These are phyloP conservation scores for Tolypocladium amazonense DNA, from an alignment of 2,329 filamentous ascomycete species.

Conservation along the genomic window DNA sequence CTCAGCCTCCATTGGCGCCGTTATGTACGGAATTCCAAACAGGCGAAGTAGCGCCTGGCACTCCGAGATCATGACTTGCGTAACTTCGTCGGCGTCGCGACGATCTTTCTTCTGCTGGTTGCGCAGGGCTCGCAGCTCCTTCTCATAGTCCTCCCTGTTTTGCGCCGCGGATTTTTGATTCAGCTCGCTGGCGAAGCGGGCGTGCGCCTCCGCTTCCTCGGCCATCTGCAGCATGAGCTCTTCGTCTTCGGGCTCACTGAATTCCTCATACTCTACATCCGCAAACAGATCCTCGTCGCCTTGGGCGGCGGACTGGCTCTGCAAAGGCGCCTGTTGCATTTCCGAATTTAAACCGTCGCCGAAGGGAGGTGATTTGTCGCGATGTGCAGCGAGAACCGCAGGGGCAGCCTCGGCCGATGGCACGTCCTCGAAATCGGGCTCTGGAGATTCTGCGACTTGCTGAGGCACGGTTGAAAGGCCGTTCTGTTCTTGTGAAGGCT, in stretches of 20 bases:
- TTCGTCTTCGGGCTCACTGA: slow-evolving; percentile 85
- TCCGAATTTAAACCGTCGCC: slow-evolving; percentile 4
- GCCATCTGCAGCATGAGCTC: slow-evolving; percentile 80
- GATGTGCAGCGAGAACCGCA: not conserved
- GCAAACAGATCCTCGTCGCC: slow-evolving; percentile 32
- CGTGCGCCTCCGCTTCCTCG: slow-evolving; percentile 86
- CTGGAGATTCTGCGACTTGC: slow-evolving; percentile 20
- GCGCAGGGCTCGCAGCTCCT: slow-evolving; percentile 75
- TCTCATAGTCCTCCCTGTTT: slow-evolving; percentile 71
- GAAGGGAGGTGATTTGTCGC: slow-evolving; percentile 2
- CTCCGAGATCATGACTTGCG: slow-evolving; percentile 89
- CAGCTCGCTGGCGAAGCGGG: slow-evolving; percentile 78
- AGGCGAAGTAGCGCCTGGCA: slow-evolving; percentile 83
- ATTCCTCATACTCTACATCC: slow-evolving; percentile 59
- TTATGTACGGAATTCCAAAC: slow-evolving; percentile 93
- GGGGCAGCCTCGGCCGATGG: slow-evolving; percentile 10
- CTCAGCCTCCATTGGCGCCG: slow-evolving; percentile 97
- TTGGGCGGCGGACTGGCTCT: not conserved
- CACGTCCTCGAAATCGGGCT: slow-evolving; percentile 26
- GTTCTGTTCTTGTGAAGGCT: slow-evolving; percentile 1
- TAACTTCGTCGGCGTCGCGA: slow-evolving; percentile 92
- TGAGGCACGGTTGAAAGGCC: not conserved
- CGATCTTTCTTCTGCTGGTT: slow-evolving; percentile 95
- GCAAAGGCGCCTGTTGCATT: not conserved
- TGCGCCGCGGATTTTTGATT: slow-evolving; percentile 64